phyloP scores from a whole-genome alignment of 1,139 yeast genomes.

The Hyphopichia wangnamkhiaoensis region DNA sequence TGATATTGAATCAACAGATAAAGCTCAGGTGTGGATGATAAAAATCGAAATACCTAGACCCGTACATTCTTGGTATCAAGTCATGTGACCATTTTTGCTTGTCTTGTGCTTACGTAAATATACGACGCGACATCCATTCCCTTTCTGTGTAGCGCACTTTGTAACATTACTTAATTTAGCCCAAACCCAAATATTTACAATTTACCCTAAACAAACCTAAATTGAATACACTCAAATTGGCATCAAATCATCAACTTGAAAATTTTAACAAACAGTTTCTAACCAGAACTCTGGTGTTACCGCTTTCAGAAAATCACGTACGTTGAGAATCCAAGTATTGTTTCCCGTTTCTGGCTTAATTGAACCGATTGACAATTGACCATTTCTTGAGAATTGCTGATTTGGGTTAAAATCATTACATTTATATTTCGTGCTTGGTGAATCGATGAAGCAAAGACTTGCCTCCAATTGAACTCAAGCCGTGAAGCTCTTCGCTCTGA shows the following conservation, averaged over 20 bases:
- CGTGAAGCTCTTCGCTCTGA: no score
- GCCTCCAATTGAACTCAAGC: no score
- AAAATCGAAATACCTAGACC: neutral
- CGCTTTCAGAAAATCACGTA: no score
- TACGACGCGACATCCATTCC: neutral
- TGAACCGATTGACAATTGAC: no score
- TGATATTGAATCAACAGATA: no score
- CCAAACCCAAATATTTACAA: constrained; percentile 4
- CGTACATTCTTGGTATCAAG: neutral
- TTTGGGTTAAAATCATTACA: no score
- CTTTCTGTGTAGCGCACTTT: neutral
- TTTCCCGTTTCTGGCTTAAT: no score
- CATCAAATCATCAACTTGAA: neutral
- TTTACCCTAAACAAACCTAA: constrained; percentile 1
- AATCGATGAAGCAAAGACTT: no score
- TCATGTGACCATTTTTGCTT: neutral
- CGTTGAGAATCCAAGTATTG: no score
- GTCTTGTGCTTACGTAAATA: neutral
- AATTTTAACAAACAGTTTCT: no score
- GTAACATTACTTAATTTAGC: constrained; percentile 2
- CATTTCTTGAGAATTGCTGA: no score
- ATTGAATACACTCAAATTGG: neutral
- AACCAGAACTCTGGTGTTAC: neutral
- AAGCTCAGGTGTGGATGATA: neutral
- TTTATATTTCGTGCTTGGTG: no score